These are phyloP conservation scores for Aureobasidium sp. DNA, from an alignment of 2,329 filamentous ascomycete genomes.

Conservation along the genomic window DNA sequence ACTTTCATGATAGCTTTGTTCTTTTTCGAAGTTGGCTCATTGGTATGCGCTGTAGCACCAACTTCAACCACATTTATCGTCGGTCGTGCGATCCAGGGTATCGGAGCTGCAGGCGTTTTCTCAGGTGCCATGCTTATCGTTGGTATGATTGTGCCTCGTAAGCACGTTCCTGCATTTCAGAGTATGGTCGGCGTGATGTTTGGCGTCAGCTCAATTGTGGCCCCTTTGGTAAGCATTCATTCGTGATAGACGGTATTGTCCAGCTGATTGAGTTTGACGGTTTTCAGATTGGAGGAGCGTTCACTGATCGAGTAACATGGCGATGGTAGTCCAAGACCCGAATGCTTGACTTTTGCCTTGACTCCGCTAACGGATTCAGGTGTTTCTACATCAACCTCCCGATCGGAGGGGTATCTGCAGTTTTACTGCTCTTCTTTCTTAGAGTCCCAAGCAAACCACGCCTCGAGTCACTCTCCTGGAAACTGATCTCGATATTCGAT, in stretches of 20 bases:
- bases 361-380: background rate
- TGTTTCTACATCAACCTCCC: constrained; percentile 27
- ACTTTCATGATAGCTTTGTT: constrained; percentile 44
- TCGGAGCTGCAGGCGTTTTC: constrained; percentile 46
- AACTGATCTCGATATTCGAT: no score
- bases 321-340: background rate
- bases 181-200: constrained; percentile 30
- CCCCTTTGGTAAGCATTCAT: no score
- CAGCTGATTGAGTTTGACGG: constrained; percentile 19
- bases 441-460: constrained; percentile 11
- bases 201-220: constrained; percentile 23
- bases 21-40: constrained; percentile 44
- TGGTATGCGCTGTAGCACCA: constrained; percentile 46
- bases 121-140: constrained; percentile 41
- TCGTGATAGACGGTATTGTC: constrained; percentile 26
- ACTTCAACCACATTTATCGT: constrained; percentile 29
- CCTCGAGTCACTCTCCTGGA: no score
- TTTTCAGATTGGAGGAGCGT: constrained; percentile 36
- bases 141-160: constrained; percentile 35
- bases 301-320: constrained; percentile 30
- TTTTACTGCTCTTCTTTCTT: constrained; percentile 39
- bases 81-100: background rate
- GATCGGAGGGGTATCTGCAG: constrained; percentile 38
- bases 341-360: background rate
- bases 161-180: constrained; percentile 36